These are phyloP conservation scores for Cucurbita moschata DNA, from an alignment of 306 rosid species.

Conservation along the genomic window DNA sequence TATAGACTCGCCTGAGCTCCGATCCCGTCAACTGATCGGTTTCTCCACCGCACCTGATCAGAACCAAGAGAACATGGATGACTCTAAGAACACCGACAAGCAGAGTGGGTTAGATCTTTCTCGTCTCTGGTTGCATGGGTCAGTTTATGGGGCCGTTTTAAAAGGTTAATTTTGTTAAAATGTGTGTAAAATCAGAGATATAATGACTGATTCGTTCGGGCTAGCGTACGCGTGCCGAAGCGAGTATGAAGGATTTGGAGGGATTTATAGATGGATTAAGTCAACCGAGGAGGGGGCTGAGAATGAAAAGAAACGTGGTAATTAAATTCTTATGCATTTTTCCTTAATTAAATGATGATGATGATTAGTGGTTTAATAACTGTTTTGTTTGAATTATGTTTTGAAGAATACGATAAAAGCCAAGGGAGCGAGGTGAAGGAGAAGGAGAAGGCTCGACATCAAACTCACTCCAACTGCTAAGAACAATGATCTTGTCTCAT, in stretches of 20 bases:
- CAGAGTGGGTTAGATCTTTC: neutral
- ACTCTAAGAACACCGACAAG: neutral
- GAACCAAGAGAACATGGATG: neutral
- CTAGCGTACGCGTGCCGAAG: slow-evolving; percentile 65
- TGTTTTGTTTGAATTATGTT: neutral
- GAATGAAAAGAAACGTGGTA: neutral
- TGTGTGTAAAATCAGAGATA: slow-evolving; percentile 27
- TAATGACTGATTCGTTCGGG: slow-evolving; percentile 75
- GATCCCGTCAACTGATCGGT: neutral
- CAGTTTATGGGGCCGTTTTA: no score
- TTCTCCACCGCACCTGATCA: neutral
- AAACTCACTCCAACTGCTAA: no score
- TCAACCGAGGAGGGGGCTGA: neutral
- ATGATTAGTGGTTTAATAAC: no score
- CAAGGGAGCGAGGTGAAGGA: slow-evolving; percentile 94
- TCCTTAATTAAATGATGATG: no score
- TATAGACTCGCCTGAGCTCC: neutral
- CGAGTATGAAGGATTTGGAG: slow-evolving; percentile 90
- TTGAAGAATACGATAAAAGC: slow-evolving; percentile 53
- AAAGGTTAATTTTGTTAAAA: no score
- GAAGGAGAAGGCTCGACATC: slow-evolving; percentile 24
- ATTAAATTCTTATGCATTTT: no score
- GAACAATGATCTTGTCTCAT: no score
- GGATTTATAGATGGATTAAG: slow-evolving; percentile 38
- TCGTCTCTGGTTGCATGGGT: no score